Percentiles rank a stretch among this genome's conserved stretches.
Evolutionary conservation across 2,329 filamentous ascomycete species (phyloP).

Genomic region (Phoma herbarum): DNA sequence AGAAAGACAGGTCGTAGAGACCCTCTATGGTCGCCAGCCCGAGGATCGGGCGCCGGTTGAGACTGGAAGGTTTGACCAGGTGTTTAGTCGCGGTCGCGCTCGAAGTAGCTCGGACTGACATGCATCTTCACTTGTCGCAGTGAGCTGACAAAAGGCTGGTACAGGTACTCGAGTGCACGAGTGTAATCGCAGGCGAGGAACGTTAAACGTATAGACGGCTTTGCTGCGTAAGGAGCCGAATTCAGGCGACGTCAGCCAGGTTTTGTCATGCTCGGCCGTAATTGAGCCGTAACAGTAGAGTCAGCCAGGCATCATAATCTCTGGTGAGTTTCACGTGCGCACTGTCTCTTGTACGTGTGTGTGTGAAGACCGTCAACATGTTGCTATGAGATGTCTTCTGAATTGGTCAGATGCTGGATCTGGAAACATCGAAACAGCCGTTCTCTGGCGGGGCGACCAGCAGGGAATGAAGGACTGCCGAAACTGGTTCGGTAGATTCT

Average conservation of each 20-base stretch:
- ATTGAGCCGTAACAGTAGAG: background rate
- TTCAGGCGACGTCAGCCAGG: background rate
- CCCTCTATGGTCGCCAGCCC: background rate
- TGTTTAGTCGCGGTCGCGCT: background rate
- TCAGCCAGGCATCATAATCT: background rate
- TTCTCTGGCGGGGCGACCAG: background rate
- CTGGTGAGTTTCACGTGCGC: background rate
- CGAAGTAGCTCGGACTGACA: background rate
- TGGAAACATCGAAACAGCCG: background rate
- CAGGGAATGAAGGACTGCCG: slow-evolving; percentile 1
- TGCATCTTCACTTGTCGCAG: background rate
- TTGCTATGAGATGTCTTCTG: background rate
- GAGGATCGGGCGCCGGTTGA: background rate
- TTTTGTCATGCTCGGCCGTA: background rate
- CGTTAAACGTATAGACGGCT: background rate
- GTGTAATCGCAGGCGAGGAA: background rate
- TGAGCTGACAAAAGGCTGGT: background rate
- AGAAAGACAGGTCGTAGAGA: background rate
- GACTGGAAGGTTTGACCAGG: background rate
- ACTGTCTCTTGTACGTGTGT: background rate
- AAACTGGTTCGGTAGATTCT: slow-evolving; percentile 9
- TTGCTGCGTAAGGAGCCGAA: background rate
- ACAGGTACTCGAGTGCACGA: background rate
- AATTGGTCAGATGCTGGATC: background rate
- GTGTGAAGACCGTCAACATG: no score